Evolutionary conservation across 75 land plant species (phyloP).

Genomic region (Picea sitchensis): DNA sequence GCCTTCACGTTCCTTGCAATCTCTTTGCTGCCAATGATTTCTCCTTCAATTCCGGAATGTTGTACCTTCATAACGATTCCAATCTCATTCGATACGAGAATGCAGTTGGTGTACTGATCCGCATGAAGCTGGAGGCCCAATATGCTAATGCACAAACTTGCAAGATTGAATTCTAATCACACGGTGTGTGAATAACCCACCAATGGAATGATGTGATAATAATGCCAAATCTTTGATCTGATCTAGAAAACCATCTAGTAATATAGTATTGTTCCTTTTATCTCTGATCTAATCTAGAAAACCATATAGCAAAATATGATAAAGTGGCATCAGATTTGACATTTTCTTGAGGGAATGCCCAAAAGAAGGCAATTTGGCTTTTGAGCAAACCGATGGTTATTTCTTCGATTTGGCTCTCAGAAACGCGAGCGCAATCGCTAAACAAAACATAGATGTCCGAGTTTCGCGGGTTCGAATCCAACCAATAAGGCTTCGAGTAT

Average conservation of each 20-base stretch:
- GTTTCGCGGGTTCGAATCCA: constrained; percentile 20
- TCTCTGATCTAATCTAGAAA: not conserved
- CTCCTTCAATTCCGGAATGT: not conserved
- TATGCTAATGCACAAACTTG: constrained; percentile 20
- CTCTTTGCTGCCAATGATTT: not conserved
- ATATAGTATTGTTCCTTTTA: too few relatives aligned
- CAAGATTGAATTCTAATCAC: constrained; percentile 35
- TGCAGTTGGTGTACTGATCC: constrained; percentile 20
- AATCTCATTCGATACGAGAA: not conserved
- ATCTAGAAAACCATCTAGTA: not conserved
- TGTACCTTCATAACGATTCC: not conserved
- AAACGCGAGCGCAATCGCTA: constrained; percentile 33
- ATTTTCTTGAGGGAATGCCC: constrained; percentile 35
- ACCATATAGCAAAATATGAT: not conserved
- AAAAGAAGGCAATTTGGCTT: constrained; percentile 32
- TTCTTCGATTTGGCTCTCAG: constrained; percentile 27
- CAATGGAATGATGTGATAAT: constrained; percentile 20
- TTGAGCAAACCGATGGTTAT: constrained; percentile 32
- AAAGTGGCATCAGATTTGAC: not conserved
- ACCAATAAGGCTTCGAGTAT: constrained; percentile 13
- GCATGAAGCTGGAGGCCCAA: constrained; percentile 14
- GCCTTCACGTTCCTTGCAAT: not conserved
- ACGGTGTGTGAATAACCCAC: constrained; percentile 29
- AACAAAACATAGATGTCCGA: constrained; percentile 55
- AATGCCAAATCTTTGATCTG: constrained; percentile 11